Evolutionary conservation across 2,329 filamentous ascomycete genomes (phyloP), one percentile per base, ranked within the genome.

Genomic region (Fusarium newnesense): DNA sequence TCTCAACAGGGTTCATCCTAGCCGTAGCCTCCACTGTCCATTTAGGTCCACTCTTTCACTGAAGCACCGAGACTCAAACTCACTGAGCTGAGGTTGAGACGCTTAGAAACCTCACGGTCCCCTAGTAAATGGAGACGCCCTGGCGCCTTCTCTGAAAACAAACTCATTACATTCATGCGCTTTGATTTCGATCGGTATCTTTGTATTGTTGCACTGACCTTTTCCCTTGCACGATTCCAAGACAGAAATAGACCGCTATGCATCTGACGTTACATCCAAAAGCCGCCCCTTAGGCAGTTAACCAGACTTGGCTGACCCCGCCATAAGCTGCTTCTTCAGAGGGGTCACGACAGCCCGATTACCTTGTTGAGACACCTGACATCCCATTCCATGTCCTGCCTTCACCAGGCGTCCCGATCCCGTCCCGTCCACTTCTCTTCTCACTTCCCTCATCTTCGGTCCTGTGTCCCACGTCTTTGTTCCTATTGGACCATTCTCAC

Each of bases 61-160:
- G 26, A 39, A 28, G 24, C 24, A 36, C 32, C 30, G 19, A 49
- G 30, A 58, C 32, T 28, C n/a, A 39, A 19, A 28, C 50, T 37
- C 30, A 37, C 49, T 49, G 43, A 59, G 43, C 50, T 53, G 43
- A 64, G 56, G 36, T 32, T 70, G 57, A 58, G 63, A 63, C 53
- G 39, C 50, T 52, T 39, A n/a, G 50, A 54, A 66, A 62, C 50
- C 61, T 71, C 52, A 67, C 40, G 49, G 53, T 64, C 42, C 49
- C 53, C 54, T 24, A 36, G 63, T 34, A 39, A 37, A 42, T 52
- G 32, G 19, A 21, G 53, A 28, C 30, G 52, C 50, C 42, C 26
- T 56, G 57, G 32, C 36, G 61, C 49, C 30, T 34, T 50, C 13
- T 60, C n/a, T 26, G 21, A 15, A 28, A 49, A 34, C 28, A 30